These are phyloP conservation scores for Ophiorrhiza pumila DNA, from an alignment of 257 asterid species.

Conservation along the genomic window DNA sequence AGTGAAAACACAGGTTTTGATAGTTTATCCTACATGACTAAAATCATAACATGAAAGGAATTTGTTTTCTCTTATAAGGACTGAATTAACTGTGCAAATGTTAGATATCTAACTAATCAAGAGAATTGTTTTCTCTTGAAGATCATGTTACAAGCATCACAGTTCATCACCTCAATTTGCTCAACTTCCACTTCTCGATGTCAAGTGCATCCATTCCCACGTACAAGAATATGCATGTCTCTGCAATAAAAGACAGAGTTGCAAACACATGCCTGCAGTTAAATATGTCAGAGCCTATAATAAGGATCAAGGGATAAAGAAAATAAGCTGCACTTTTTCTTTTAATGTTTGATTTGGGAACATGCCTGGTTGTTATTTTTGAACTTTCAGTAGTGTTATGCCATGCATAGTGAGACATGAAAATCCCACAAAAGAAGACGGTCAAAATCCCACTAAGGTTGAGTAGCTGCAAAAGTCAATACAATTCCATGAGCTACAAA, in stretches of 20 bases:
- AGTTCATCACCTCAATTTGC: constrained; percentile 52
- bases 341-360: not conserved
- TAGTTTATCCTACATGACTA: not conserved
- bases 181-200: constrained; percentile 79
- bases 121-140: not conserved
- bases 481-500: constrained; percentile 4
- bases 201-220: constrained; percentile 97
- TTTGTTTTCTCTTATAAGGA: not conserved
- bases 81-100: not conserved
- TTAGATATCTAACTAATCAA: not conserved
- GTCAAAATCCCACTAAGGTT: constrained; percentile 86
- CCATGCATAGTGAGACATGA: constrained; percentile 98
- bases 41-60: not conserved
- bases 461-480: constrained; percentile 39
- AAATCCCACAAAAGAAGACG: constrained; percentile 80
- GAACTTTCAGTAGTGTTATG: constrained; percentile 84
- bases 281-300: not conserved
- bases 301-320: not conserved
- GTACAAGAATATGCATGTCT: constrained; percentile 79
- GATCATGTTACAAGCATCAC: not conserved
- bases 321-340: not conserved
- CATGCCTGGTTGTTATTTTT: constrained; percentile 70
- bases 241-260: constrained; percentile 85
- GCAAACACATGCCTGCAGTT: constrained; percentile 82
- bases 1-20: not conserved